A percentile compares a stretch with the other conserved stretches of the same genome.
These are phyloP conservation scores for Trichosanthes cucumerina DNA, from an alignment of 306 rosid species.

Conservation along the genomic window DNA sequence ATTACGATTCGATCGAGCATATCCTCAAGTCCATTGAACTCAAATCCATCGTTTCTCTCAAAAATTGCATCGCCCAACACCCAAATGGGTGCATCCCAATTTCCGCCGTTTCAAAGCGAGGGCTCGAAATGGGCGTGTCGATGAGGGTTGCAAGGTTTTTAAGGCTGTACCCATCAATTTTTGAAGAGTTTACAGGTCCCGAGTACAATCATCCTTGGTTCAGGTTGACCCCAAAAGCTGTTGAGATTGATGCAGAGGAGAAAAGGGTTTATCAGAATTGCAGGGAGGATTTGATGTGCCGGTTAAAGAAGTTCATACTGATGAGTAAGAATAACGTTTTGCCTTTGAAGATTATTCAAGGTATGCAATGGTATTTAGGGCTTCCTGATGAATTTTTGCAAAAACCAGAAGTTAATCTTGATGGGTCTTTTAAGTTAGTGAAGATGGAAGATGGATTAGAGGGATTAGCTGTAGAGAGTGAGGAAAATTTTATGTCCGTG, in stretches of 20 bases:
- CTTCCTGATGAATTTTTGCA: conserved; percentile 57
- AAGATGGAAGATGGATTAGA: conserved; percentile 65
- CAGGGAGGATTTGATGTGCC: conserved; percentile 43
- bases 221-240: conserved; percentile 69
- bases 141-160: conserved; percentile 60
- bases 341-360: conserved; percentile 68
- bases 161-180: conserved; percentile 77
- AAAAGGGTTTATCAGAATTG: conserved; percentile 45
- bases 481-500: conserved; percentile 41
- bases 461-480: conserved; percentile 43
- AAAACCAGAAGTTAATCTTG: conserved; percentile 42
- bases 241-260: conserved; percentile 61
- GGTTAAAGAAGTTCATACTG: conserved; percentile 70
- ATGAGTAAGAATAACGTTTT: conserved; percentile 57
- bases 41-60: conserved; percentile 54
- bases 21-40: conserved; percentile 56
- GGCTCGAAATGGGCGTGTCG: conserved; percentile 48
- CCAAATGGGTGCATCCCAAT: conserved; percentile 70
- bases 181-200: conserved; percentile 71
- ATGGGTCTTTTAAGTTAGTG: conserved; percentile 56
- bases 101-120: conserved; percentile 63
- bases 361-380: conserved; percentile 92
- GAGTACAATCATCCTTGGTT: conserved; percentile 76
- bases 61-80: conserved; percentile 49
- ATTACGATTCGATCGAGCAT: conserved; percentile 60